Percentiles rank a stretch among this genome's conserved stretches.
Conservation (phyloP, 129 eudicot species). For the Chrysanthemum seticuspe region DNA sequence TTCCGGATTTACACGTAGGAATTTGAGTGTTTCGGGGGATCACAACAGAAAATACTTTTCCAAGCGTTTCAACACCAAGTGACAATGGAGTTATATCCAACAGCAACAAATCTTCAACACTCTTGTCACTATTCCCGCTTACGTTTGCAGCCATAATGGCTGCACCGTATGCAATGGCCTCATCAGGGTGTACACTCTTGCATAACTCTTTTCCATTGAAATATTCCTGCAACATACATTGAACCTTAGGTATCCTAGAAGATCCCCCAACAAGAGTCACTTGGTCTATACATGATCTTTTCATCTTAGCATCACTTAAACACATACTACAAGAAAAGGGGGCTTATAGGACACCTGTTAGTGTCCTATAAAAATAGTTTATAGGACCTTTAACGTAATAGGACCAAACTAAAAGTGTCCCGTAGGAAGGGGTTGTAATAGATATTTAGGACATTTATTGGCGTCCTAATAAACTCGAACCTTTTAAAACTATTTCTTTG, state of each 20-base stretch:
- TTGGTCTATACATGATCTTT: slow-evolving; percentile 9
- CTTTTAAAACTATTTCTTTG: too few relatives aligned
- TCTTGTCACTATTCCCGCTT: neutral
- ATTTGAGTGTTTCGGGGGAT: slow-evolving; percentile 19
- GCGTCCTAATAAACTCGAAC: too few relatives aligned
- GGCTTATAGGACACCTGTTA: too few relatives aligned
- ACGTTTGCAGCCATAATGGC: slow-evolving; percentile 17
- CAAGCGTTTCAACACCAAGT: neutral
- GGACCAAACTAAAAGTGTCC: too few relatives aligned
- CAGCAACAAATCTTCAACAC: neutral
- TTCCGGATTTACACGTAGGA: neutral
- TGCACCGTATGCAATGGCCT: slow-evolving; percentile 19
- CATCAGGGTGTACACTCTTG: slow-evolving; percentile 16
- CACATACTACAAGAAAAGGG: neutral
- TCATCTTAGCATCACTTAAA: neutral
- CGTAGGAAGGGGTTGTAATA: too few relatives aligned
- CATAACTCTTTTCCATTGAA: slow-evolving; percentile 8
- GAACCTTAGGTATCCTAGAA: slow-evolving; percentile 16
- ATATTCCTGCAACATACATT: slow-evolving; percentile 7
- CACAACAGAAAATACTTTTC: neutral
- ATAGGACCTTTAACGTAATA: too few relatives aligned
- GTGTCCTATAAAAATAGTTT: too few relatives aligned
- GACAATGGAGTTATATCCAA: slow-evolving; percentile 20
- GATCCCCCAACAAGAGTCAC: slow-evolving; percentile 21
- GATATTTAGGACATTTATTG: too few relatives aligned